Evolutionary conservation across 768 basidiomycete genomes (phyloP), one percentile per base, ranked within the genome.

Genomic region (Lactifluus hygrophoroides): DNA sequence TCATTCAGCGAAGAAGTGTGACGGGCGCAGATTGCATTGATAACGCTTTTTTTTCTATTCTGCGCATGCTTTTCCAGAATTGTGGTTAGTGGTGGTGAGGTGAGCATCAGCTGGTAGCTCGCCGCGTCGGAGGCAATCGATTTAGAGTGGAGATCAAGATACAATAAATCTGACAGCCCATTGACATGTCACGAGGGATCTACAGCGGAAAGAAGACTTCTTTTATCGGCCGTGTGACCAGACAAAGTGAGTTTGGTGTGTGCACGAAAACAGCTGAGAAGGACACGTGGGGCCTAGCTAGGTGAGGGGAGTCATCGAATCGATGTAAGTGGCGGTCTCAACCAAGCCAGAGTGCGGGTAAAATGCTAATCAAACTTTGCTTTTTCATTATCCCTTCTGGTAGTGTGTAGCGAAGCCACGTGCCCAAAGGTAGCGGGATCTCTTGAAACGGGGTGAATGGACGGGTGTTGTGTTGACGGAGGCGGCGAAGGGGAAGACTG

Each of bases 101-200:
- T 21, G 35, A 19, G 46, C 40, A 19, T 16, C 17, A n/a, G 17
- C 38, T 13, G n/a, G 11, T 30, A 40, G 37, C n/a, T 27, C 32
- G 40, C 48, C 28, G 16, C 30, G 35, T 16, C 6, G 44, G 16
- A 28, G 37, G 13, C 6, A 17, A 54, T 46, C 42, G 58, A 60
- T 56, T 54, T 56, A 56, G 54, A 60, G 54, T 60, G 58, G 58
- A 46, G 58, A 60, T 60, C 54, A 43, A 27, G 45, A 54, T 50
- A 23, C 54, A 56, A 60, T 55, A 55, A 56, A 60, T 60, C 58
- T 60, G 42, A 23, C 32, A 34, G 42, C 6, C 27, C 16, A 5
- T 55, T 49, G 52, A 47, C 44, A 30, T 27, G 38, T 34, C 51
- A 53, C 19, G 57, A 50, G 35, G 23, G 59, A 60, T 60, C 59